These are phyloP conservation scores for Discostella stelligeroides DNA, from an alignment of 108 stramenopile genomes.

Conservation along the genomic window DNA sequence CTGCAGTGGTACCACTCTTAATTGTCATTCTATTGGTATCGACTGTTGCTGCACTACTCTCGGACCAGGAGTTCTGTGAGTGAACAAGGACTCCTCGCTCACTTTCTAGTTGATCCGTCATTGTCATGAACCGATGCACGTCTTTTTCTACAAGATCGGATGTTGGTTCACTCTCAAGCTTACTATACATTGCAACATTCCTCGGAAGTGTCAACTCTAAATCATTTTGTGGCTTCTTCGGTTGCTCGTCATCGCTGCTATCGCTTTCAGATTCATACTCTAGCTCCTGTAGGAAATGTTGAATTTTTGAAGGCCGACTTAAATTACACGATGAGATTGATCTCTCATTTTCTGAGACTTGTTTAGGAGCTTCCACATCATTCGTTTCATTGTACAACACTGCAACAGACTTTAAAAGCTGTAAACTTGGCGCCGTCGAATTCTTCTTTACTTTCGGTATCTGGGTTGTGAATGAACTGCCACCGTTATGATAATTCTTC, in stretches of 20 bases:
- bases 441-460: background rate
- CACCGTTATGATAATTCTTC: too few relatives aligned
- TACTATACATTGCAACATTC: conserved; percentile 14
- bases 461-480: background rate
- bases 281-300: conserved; percentile 29
- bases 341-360: background rate
- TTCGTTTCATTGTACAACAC: conserved; percentile 22
- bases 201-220: background rate
- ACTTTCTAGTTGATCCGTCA: conserved; percentile 36
- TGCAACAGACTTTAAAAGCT: conserved; percentile 25
- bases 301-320: background rate
- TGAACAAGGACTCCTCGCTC: conserved; percentile 27
- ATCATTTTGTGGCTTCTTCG: conserved; percentile 7
- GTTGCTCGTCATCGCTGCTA: conserved; percentile 34
- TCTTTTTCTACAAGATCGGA: conserved; percentile 21
- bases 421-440: background rate
- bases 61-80: conserved; percentile 8
- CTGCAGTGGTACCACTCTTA: background rate
- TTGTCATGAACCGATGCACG: conserved; percentile 45
- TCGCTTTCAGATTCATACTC: conserved; percentile 41
- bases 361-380: background rate
- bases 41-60: background rate
- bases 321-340: background rate
- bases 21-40: background rate
- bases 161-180: conserved; percentile 20